Base-by-base conservation (phyloP, 345 rosid species). In the Brassica carinata region DNA sequence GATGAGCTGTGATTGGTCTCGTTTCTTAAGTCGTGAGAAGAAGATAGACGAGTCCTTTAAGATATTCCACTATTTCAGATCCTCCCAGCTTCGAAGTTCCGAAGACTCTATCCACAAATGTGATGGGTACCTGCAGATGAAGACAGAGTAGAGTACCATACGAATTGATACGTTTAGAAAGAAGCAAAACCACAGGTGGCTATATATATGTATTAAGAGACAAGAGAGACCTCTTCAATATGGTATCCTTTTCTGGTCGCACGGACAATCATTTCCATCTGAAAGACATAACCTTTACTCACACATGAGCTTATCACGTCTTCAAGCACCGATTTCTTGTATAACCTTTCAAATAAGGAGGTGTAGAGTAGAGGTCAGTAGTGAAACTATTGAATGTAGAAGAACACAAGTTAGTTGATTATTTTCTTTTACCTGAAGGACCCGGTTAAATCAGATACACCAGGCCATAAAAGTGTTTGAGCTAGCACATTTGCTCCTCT, bases 231-330 rank as follows among this genome's bases (percentile, higher is more conserved):
- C 99, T 96, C 99, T 86, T 96, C 99, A 73, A 93, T 92, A 74
- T 82, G 94, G 87, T 85, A 92, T 77, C 96, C 89, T 81, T 89
- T 90, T 79, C 99, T 90, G 30, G 97, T 85, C 34, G 98, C 99
- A 65, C 98, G 93, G 36, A 96, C 99, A 68, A 96, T 93, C 97
- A 96, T 96, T 89, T 96, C 99, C 97, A 96, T 96, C 80, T 96
- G 99, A 82, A 96, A 96, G 61, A 96, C 99, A 55, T 94, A 93
- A 29, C 98, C 97, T 83, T 93, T 96, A 74, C 98, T 96, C 53
- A 96, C 97, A 55, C 91, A 88, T 61, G 97, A 90, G 73, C 84
- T 83, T 62, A 96, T 93, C 62, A 93, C 81, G 55, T 90, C 97
- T 87, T 96, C 95, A 43, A 96, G 95, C 71, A 84, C 97, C 2